These are phyloP conservation scores for Gilbertella persicaria DNA, from an alignment of 371 early-diverging fungal genomes.

Conservation along the genomic window DNA sequence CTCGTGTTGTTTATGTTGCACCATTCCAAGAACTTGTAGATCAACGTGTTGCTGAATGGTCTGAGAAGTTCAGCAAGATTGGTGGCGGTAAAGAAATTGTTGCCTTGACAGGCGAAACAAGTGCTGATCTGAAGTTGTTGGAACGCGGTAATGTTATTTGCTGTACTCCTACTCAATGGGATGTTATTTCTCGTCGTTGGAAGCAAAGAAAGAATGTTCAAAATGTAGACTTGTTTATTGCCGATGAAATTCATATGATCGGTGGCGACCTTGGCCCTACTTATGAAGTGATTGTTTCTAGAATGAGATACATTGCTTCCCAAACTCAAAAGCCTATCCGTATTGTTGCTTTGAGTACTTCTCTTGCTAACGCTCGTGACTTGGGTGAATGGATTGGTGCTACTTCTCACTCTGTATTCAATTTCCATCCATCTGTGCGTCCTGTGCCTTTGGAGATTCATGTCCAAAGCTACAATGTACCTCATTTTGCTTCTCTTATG, in stretches of 20 bases:
- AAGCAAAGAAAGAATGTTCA: constrained; percentile 92
- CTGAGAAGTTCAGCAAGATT: constrained; percentile 64
- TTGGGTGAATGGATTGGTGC: constrained; percentile 97
- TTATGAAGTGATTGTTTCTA: constrained; percentile 88
- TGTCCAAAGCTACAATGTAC: constrained; percentile 87
- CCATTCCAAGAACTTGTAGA: constrained; percentile 91
- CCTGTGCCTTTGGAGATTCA: constrained; percentile 93
- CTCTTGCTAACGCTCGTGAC: constrained; percentile 94
- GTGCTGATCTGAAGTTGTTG: constrained; percentile 85
- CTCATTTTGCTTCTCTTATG: constrained; percentile 94
- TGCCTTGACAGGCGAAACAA: constrained; percentile 93
- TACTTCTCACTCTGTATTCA: constrained; percentile 74
- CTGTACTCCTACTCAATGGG: constrained; percentile 98
- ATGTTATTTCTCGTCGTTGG: constrained; percentile 95
- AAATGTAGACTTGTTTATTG: constrained; percentile 87
- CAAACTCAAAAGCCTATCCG: constrained; percentile 84
- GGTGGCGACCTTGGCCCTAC: constrained; percentile 86
- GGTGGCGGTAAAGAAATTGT: constrained; percentile 82
- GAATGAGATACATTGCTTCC: constrained; percentile 90
- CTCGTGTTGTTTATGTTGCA: constrained; percentile 90
- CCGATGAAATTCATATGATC: constrained; percentile 97
- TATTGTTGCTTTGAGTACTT: constrained; percentile 88
- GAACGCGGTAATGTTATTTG: constrained; percentile 91
- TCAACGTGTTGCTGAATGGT: constrained; percentile 79
- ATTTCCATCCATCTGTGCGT: constrained; percentile 92